phyloP scores from a whole-genome alignment of 2,329 filamentous ascomycete genomes.

The Cladobotryum mycophilum region DNA sequence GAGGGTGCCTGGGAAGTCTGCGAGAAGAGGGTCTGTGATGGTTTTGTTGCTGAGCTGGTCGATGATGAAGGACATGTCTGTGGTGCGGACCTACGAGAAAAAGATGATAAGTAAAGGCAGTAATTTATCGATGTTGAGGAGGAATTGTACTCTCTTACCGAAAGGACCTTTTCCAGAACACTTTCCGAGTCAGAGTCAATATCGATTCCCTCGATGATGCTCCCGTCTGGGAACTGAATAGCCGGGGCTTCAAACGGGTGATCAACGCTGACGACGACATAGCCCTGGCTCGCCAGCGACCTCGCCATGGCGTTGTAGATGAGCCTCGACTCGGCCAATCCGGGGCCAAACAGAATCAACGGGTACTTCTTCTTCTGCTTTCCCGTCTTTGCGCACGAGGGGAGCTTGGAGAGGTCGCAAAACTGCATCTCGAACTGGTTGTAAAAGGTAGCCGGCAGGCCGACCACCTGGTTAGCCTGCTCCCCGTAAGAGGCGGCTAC shows the following conservation, averaged over 20 bases:
- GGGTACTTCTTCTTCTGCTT: conserved; percentile 5
- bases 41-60: conserved; percentile 23
- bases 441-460: conserved; percentile 27
- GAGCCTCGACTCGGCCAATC: conserved; percentile 35
- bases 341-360: conserved; percentile 40
- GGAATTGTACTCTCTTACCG: no score
- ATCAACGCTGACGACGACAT: conserved; percentile 41
- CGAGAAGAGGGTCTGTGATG: conserved; percentile 13
- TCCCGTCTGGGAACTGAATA: conserved; percentile 41
- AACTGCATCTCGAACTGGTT: conserved; percentile 20
- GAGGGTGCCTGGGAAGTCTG: conserved; percentile 18
- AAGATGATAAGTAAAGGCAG: neutral
- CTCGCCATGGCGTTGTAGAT: conserved; percentile 38
- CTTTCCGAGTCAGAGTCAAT: conserved; percentile 11
- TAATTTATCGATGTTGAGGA: no score
- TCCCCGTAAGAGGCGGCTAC: conserved; percentile 25
- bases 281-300: conserved; percentile 40
- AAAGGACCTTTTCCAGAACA: conserved; percentile 15
- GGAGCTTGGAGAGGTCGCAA: conserved; percentile 17
- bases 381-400: conserved; percentile 6
- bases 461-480: conserved; percentile 17
- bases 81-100: conserved; percentile 23
- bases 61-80: conserved; percentile 33
- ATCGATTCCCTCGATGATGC: conserved; percentile 20
- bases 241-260: conserved; percentile 40